phyloP scores from a whole-genome alignment of 1,284 basidiomycete genomes.

The Violaceomyces palustris region DNA sequence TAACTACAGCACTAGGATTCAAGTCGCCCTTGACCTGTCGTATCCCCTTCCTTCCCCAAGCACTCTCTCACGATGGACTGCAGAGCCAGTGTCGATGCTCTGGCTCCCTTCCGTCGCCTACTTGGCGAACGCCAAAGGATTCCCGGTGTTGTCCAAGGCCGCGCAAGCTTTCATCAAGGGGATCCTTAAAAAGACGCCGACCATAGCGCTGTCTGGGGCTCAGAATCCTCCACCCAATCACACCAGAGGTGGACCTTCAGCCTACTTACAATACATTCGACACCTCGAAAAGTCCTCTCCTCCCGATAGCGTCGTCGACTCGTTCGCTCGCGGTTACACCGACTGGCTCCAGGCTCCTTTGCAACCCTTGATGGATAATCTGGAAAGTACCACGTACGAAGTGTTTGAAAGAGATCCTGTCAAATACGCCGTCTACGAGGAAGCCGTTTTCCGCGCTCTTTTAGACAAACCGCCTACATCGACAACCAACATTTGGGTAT shows the following conservation, averaged over 20 bases:
- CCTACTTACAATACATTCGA: constrained; percentile 75
- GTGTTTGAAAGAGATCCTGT: constrained; percentile 96
- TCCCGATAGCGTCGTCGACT: constrained; percentile 58
- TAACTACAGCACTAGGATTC: constrained; percentile 72
- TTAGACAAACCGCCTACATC: constrained; percentile 69
- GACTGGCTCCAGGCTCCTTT: constrained; percentile 93
- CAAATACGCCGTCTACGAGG: constrained; percentile 92
- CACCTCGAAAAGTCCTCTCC: constrained; percentile 47
- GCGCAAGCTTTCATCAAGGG: constrained; percentile 37
- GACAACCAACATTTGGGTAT: constrained; percentile 58
- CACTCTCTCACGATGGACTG: constrained; percentile 79
- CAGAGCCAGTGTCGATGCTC: constrained; percentile 82
- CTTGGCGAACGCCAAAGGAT: constrained; percentile 92
- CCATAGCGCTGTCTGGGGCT: constrained; percentile 34
- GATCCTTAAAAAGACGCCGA: constrained; percentile 30
- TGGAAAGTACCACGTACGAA: constrained; percentile 91
- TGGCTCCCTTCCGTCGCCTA: constrained; percentile 85
- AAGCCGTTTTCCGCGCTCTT: constrained; percentile 58
- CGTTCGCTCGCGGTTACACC: constrained; percentile 85
- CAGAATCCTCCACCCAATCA: constrained; percentile 37
- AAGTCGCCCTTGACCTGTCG: constrained; percentile 77
- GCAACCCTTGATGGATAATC: constrained; percentile 92
- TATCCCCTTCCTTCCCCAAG: constrained; percentile 61
- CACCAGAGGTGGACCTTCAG: constrained; percentile 71
- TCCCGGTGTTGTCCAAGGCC: constrained; percentile 85